phyloP scores from a whole-genome alignment of 2,329 filamentous ascomycete species.

The Pezicula radicicola region DNA sequence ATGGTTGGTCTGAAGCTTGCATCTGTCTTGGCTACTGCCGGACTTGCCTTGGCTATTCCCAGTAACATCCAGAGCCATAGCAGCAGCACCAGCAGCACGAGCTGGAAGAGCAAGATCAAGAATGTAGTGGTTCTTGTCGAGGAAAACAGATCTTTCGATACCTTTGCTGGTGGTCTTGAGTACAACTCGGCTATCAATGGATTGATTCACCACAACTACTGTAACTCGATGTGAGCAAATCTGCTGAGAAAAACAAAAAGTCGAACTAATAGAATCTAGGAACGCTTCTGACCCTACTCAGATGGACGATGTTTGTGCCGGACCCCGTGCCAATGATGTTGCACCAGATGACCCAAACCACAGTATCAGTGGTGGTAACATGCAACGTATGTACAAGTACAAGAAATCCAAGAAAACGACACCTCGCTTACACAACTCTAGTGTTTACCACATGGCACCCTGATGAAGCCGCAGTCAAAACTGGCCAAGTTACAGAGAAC shows the following conservation, averaged over 20 bases:
- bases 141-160: conserved; percentile 37
- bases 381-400: conserved; percentile 27
- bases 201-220: conserved; percentile 31
- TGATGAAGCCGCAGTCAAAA: conserved; percentile 17
- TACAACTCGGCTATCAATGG: conserved; percentile 35
- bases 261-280: conserved; percentile 11
- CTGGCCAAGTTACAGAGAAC: conserved; percentile 15
- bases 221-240: conserved; percentile 34
- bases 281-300: conserved; percentile 23
- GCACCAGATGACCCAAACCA: conserved; percentile 41
- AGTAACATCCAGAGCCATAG: conserved; percentile 12
- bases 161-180: conserved; percentile 36
- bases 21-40: conserved; percentile 10
- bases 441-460: conserved; percentile 36
- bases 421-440: conserved; percentile 9
- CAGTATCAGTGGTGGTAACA: conserved; percentile 37
- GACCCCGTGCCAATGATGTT: conserved; percentile 33
- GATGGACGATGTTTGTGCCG: conserved; percentile 31
- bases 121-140: conserved; percentile 44
- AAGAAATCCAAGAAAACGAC: not conserved
- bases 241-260: not conserved
- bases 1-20: conserved; percentile 10
- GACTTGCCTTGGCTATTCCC: conserved; percentile 15
- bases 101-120: conserved; percentile 38
- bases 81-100: not conserved